Conservation (phyloP, 1,284 basidiomycete genomes). For the Ceratorhiza oryzae-sativae region DNA sequence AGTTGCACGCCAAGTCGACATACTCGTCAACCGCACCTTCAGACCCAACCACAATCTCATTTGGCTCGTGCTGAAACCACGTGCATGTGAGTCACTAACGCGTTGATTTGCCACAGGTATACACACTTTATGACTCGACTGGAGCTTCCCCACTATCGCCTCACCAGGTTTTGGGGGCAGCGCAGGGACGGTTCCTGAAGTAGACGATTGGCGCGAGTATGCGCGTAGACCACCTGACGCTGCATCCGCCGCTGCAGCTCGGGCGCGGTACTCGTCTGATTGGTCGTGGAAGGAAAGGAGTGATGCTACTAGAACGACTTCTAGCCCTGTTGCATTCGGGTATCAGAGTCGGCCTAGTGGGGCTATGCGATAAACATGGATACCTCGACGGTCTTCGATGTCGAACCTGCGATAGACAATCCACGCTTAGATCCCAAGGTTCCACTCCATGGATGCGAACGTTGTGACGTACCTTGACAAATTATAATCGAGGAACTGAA, state of each 20-base stretch:
- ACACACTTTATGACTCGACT: conserved; percentile 44
- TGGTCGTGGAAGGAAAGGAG: conserved; percentile 77
- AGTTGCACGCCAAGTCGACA: conserved; percentile 66
- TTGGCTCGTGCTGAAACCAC: conserved; percentile 57
- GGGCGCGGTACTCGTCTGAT: conserved; percentile 64
- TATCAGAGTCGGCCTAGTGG: background rate
- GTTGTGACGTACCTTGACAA: conserved; percentile 62
- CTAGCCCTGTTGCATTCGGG: conserved; percentile 58
- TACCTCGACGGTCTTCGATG: conserved; percentile 75
- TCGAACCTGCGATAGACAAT: conserved; percentile 65
- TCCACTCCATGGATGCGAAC: conserved; percentile 29
- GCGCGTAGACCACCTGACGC: conserved; percentile 38
- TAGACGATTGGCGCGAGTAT: conserved; percentile 17
- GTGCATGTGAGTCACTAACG: conserved; percentile 59
- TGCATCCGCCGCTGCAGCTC: conserved; percentile 41
- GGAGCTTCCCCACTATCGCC: conserved; percentile 43
- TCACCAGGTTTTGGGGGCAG: conserved; percentile 43
- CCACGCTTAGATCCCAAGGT: conserved; percentile 17
- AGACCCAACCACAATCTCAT: conserved; percentile 72
- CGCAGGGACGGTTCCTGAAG: conserved; percentile 42
- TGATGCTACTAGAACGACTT: conserved; percentile 77
- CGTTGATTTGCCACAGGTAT: background rate
- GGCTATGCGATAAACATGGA: conserved; percentile 3
- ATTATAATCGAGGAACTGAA: conserved; percentile 89
- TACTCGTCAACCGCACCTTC: conserved; percentile 72